A percentile compares a stretch with the other conserved stretches of the same genome.
Evolutionary conservation across 768 basidiomycete genomes (phyloP).

Genomic region (Hydnomerulius pinastri): DNA sequence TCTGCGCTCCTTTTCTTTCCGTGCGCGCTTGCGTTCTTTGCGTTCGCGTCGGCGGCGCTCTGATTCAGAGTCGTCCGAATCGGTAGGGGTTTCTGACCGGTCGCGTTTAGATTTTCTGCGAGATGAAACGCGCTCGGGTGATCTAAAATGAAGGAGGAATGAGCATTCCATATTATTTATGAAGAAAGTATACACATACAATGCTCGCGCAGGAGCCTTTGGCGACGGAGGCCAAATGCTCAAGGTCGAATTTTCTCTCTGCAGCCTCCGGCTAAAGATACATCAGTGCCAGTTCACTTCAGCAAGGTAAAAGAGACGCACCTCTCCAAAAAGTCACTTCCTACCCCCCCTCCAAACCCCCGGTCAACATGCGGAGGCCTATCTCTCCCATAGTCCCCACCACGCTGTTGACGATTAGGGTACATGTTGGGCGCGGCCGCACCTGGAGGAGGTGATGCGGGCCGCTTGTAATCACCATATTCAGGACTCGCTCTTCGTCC

Average conservation of each 20-base stretch:
- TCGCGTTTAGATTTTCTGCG: conserved; percentile 63
- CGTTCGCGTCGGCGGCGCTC: conserved; percentile 56
- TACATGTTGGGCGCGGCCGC: conserved; percentile 62
- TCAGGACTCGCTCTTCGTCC: conserved; percentile 54
- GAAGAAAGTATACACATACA: conserved; percentile 43
- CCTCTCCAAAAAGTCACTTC: conserved; percentile 68
- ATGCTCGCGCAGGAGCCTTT: conserved; percentile 56
- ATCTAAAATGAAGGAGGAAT: conserved; percentile 41
- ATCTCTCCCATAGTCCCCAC: conserved; percentile 21
- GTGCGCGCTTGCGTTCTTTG: conserved; percentile 60
- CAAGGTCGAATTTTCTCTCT: conserved; percentile 57
- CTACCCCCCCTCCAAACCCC: conserved; percentile 32
- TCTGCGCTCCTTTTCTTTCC: conserved; percentile 49
- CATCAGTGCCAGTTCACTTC: neutral
- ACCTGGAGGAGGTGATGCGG: conserved; percentile 39
- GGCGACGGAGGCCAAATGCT: conserved; percentile 87
- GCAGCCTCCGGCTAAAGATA: conserved; percentile 60
- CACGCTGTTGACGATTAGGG: conserved; percentile 34
- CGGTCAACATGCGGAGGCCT: conserved; percentile 29
- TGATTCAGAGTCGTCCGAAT: conserved; percentile 54
- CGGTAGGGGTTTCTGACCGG: conserved; percentile 47
- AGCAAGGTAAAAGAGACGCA: conserved; percentile 23
- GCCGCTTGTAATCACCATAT: conserved; percentile 59
- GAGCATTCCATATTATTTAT: neutral
- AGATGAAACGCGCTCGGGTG: conserved; percentile 51